Evolutionary conservation across 1,284 basidiomycete genomes (phyloP), one percentile per base, ranked within the genome.

Genomic region (Leccinum variabile): DNA sequence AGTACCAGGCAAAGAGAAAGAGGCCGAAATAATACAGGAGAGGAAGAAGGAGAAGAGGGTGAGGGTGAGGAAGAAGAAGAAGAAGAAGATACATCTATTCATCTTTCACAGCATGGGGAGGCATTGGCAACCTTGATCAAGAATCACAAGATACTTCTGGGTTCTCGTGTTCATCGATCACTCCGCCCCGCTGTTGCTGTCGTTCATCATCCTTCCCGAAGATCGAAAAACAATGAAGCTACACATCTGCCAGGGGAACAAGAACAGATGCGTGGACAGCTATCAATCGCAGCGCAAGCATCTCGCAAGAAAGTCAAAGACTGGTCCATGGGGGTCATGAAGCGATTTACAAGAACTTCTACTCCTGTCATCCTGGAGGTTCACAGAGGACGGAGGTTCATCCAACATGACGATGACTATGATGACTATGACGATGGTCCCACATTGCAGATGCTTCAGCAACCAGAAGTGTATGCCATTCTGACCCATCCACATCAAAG

Each of bases 401-500:
- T 25, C 25, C 25, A 2, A 25, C 25, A 25, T 25, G 3, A 25
- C 25, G 2, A 2, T 25, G 25, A 25, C 25, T 3, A 25, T 25
- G 25, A 25, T 25, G 25, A 25, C 2, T 25, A 25, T 25, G 25
- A 25, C 3, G 2, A 60, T 57, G 64, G 61, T 0, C 59, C 64
- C 1, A 64, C 60, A 0, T 9, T 69, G 11, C 55, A 69, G 2
- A 61, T 62, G 54, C 60, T 69, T 1, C 54, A 64, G 8, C 33
- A 35, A 3, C 59, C 56, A 0, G 54, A 54, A 1, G 54, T 69
- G 0, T 67, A 69, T 7, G 53, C 53, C 2, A 59, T 68, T 1
- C 2, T 58, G 0, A 58, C 52, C 0, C 7, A 22, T 14, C 50
- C 57, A 3, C 61, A 44, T 7, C 2, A 60, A 5, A 14, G 54